phyloP scores from a whole-genome alignment of 116 monocot genomes.

The Zostera marina region DNA sequence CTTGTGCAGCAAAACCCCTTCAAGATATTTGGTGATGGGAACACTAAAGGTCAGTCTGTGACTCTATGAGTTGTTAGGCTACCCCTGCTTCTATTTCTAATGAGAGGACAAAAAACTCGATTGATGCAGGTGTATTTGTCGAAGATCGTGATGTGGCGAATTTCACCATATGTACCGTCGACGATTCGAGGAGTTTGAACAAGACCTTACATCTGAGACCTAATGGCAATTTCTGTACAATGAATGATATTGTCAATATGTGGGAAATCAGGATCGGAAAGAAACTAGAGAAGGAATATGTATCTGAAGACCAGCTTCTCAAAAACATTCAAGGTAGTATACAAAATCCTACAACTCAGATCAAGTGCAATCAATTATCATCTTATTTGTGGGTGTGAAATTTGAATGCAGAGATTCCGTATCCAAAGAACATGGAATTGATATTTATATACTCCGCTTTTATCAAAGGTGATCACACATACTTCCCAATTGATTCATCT shows the following conservation, averaged over 20 bases:
- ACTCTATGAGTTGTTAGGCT: no score
- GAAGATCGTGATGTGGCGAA: constrained; percentile 47
- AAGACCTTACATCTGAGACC: constrained; percentile 54
- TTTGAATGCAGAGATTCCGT: constrained; percentile 32
- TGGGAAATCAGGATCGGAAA: constrained; percentile 52
- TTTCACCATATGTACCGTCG: constrained; percentile 43
- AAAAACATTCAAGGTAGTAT: constrained; percentile 31
- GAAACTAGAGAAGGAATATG: constrained; percentile 23
- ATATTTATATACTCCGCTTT: constrained; percentile 57
- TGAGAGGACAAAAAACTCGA: no score
- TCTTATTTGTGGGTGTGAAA: neutral
- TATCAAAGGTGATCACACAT: constrained; percentile 47
- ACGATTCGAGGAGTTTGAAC: constrained; percentile 56
- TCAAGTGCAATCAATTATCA: neutral
- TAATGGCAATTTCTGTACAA: constrained; percentile 30
- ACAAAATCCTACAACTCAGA: neutral
- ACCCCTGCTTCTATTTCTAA: no score
- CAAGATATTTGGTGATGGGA: constrained; percentile 50
- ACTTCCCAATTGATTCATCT: constrained; percentile 38
- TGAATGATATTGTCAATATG: constrained; percentile 41
- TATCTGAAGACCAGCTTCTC: constrained; percentile 42
- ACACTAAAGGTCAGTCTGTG: constrained; percentile 32
- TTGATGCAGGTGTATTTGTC: constrained; percentile 50
- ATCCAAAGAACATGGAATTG: constrained; percentile 30
- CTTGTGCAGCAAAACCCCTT: constrained; percentile 41